A percentile compares a stretch with the other conserved stretches of the same genome.
Conservation (phyloP, 2,329 filamentous ascomycete species). For the Aspergillus japonicus region DNA sequence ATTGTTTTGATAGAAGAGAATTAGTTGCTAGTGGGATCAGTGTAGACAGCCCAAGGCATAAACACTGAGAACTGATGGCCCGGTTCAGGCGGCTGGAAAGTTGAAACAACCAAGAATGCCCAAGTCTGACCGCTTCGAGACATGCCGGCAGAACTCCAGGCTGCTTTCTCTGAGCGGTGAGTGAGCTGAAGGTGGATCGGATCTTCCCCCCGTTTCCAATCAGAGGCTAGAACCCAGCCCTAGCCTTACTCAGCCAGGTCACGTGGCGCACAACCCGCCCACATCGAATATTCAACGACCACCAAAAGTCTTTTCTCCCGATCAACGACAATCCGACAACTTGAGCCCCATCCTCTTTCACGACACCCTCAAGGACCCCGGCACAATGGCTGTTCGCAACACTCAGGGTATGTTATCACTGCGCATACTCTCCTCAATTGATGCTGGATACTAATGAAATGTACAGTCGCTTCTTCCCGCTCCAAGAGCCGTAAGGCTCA, state of each 20-base stretch:
- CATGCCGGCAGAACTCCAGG: too few species aligned
- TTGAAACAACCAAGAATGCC: too few species aligned
- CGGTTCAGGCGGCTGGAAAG: too few species aligned
- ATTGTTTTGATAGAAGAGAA: too few species aligned
- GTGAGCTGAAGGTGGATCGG: not conserved
- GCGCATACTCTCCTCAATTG: too few species aligned
- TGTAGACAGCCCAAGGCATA: too few species aligned
- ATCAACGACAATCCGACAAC: not conserved
- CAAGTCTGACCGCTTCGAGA: not conserved
- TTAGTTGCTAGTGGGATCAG: too few species aligned
- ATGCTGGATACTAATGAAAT: not conserved
- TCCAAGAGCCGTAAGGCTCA: not conserved
- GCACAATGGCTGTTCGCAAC: not conserved
- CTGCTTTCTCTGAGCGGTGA: not conserved
- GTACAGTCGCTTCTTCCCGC: not conserved
- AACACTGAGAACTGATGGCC: too few species aligned
- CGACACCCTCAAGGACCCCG: not conserved
- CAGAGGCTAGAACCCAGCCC: not conserved
- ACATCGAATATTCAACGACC: not conserved
- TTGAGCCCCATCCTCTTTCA: not conserved
- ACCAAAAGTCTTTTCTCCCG: not conserved
- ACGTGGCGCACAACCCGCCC: not conserved
- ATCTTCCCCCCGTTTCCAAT: not conserved
- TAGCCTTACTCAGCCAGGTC: not conserved
- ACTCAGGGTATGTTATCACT: not conserved